Percentiles rank a stretch among this genome's conserved stretches.
Conservation (phyloP, 2,329 filamentous ascomycete genomes). For the Cercospora sp. region DNA sequence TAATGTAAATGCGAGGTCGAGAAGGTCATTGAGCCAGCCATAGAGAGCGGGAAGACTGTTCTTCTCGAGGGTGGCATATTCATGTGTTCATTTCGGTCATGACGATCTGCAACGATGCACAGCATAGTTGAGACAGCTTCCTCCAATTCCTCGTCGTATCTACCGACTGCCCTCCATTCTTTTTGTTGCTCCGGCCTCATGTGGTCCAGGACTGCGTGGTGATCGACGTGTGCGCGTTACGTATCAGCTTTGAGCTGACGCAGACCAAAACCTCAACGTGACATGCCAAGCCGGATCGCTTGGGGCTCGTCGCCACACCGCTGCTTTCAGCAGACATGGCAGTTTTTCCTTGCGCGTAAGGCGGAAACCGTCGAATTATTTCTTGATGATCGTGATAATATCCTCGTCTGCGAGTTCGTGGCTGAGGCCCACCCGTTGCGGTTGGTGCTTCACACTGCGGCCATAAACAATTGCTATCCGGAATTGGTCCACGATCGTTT, state of each 20-base stretch:
- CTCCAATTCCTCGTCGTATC: background rate
- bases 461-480: slow-evolving; percentile 95
- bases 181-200: background rate
- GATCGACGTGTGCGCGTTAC: background rate
- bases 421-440: slow-evolving; percentile 85
- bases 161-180: background rate
- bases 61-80: background rate
- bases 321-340: background rate
- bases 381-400: slow-evolving; percentile 60
- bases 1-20: background rate
- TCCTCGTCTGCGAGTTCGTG: slow-evolving; percentile 96
- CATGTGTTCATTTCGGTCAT: background rate
- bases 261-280: background rate
- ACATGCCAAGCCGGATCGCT: slow-evolving; percentile 14
- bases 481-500: slow-evolving; percentile 93
- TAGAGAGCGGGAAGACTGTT: background rate
- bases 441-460: slow-evolving; percentile 97
- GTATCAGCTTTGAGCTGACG: background rate
- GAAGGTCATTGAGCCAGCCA: background rate
- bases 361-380: slow-evolving; percentile 19
- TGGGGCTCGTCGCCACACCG: slow-evolving; percentile 9
- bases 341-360: background rate
- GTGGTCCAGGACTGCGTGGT: background rate
- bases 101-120: background rate
- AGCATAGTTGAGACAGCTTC: background rate